phyloP scores from a whole-genome alignment of 352 stramenopile species.

The Phytophthora sojae region DNA sequence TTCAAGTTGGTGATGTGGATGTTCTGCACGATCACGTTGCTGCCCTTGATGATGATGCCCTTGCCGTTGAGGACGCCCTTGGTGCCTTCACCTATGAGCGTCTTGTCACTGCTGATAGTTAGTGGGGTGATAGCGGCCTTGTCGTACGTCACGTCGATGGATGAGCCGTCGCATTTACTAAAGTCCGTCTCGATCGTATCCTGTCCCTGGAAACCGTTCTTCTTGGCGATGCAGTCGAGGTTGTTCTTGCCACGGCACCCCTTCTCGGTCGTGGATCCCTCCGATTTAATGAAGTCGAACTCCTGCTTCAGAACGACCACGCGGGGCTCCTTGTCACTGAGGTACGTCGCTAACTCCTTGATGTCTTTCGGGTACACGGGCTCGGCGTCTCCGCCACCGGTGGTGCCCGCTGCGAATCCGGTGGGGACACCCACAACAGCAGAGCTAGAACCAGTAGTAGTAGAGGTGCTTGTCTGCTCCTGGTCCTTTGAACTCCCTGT shows the following conservation, averaged over 20 bases:
- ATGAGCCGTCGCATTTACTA: constrained; percentile 6
- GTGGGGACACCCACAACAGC: too few species aligned
- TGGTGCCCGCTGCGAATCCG: constrained; percentile 37
- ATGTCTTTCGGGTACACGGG: constrained; percentile 34
- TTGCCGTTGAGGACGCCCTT: constrained; percentile 43
- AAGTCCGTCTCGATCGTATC: constrained; percentile 36
- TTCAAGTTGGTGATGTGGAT: constrained; percentile 50
- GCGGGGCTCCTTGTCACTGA: constrained; percentile 28
- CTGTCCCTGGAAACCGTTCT: constrained; percentile 49
- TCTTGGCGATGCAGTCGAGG: constrained; percentile 36
- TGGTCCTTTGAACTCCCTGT: too few species aligned
- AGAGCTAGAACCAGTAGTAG: too few species aligned
- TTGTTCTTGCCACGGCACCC: constrained; percentile 14
- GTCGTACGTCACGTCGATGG: constrained; percentile 36
- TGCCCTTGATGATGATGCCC: constrained; percentile 31
- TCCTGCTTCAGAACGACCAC: constrained; percentile 42
- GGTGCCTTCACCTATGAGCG: constrained; percentile 32
- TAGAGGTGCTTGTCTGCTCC: neutral
- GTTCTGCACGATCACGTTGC: constrained; percentile 50
- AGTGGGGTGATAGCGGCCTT: constrained; percentile 26
- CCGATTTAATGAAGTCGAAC: constrained; percentile 36
- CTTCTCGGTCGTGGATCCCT: constrained; percentile 31
- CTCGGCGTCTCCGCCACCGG: constrained; percentile 28
- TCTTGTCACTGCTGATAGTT: constrained; percentile 33
- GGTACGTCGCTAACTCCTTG: constrained; percentile 26